phyloP scores from a whole-genome alignment of 2,329 filamentous ascomycete species.

The Botrytis aclada region DNA sequence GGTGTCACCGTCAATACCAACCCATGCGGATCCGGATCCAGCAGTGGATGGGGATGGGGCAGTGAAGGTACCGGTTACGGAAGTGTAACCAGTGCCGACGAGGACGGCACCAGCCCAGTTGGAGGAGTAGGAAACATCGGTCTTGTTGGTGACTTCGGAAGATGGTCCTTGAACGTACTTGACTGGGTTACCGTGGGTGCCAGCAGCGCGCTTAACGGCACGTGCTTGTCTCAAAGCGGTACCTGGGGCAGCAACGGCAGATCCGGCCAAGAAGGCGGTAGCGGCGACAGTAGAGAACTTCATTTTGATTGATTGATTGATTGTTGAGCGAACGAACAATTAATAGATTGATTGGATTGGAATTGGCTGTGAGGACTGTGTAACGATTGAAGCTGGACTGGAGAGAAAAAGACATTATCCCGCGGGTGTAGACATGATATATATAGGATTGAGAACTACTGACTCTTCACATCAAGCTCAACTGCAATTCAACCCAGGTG shows the following conservation, averaged over 20 bases:
- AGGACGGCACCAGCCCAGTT: slow-evolving; percentile 61
- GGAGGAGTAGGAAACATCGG: slow-evolving; percentile 48
- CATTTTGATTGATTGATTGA: slow-evolving; percentile 41
- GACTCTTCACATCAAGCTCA: neutral
- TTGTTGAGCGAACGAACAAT: slow-evolving; percentile 11
- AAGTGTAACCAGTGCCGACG: slow-evolving; percentile 48
- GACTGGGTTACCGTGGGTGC: slow-evolving; percentile 32
- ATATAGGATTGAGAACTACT: slow-evolving; percentile 11
- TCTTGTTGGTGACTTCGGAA: slow-evolving; percentile 39
- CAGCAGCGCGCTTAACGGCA: slow-evolving; percentile 31
- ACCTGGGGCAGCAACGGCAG: slow-evolving; percentile 45
- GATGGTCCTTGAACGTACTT: slow-evolving; percentile 37
- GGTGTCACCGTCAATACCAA: slow-evolving; percentile 60
- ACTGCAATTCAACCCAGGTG: neutral
- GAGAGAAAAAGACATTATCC: slow-evolving; percentile 5
- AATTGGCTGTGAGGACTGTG: slow-evolving; percentile 8
- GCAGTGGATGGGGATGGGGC: slow-evolving; percentile 50
- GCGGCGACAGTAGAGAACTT: slow-evolving; percentile 45
- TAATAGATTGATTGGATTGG: slow-evolving; percentile 7
- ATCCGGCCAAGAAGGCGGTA: slow-evolving; percentile 41
- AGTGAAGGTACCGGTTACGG: slow-evolving; percentile 52
- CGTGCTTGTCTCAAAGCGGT: slow-evolving; percentile 43
- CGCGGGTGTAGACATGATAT: slow-evolving; percentile 8
- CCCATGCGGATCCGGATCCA: slow-evolving; percentile 45
- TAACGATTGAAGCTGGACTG: slow-evolving; percentile 16